phyloP scores from a whole-genome alignment of 805 yeast species.

The Wickerhamiella slavikovae region DNA sequence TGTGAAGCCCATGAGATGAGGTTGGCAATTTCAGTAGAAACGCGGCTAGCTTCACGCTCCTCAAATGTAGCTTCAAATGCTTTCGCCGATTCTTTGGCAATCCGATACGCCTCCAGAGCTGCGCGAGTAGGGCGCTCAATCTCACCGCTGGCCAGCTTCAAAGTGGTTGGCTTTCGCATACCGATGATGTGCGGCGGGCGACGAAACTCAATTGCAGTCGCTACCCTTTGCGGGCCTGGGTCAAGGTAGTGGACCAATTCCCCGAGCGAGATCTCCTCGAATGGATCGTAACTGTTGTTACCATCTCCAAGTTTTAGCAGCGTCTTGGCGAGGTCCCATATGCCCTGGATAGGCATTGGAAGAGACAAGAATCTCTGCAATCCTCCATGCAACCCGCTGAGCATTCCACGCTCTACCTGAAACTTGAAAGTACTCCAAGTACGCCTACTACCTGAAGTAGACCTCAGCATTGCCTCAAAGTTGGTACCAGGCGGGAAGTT shows the following conservation, averaged over 20 bases:
- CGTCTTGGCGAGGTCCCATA: not conserved
- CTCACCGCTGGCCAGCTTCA: conserved; percentile 3
- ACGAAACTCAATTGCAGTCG: not conserved
- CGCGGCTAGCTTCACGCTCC: not conserved
- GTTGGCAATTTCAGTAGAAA: not conserved
- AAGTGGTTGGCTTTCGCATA: conserved; percentile 1
- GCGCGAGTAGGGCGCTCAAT: not conserved
- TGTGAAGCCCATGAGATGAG: conserved; percentile 3
- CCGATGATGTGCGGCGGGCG: too few species aligned
- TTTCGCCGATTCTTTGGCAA: not conserved
- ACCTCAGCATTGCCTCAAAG: not conserved
- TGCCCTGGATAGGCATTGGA: not conserved
- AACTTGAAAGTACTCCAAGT: too few species aligned
- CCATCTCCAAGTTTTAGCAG: not conserved
- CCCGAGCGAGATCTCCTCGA: not conserved
- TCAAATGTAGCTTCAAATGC: not conserved
- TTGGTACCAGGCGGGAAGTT: conserved; percentile 3
- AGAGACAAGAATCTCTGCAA: not conserved
- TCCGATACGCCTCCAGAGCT: not conserved
- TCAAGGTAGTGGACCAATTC: not conserved
- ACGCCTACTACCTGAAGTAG: too few species aligned
- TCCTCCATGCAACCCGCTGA: not conserved
- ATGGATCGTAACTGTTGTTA: not conserved
- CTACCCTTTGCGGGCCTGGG: conserved; percentile 2
- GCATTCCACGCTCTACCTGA: not conserved